Evolutionary conservation across 2,329 filamentous ascomycete genomes (phyloP), one percentile per base, ranked within the genome.

Genomic region (Fusarium sulawesiense): DNA sequence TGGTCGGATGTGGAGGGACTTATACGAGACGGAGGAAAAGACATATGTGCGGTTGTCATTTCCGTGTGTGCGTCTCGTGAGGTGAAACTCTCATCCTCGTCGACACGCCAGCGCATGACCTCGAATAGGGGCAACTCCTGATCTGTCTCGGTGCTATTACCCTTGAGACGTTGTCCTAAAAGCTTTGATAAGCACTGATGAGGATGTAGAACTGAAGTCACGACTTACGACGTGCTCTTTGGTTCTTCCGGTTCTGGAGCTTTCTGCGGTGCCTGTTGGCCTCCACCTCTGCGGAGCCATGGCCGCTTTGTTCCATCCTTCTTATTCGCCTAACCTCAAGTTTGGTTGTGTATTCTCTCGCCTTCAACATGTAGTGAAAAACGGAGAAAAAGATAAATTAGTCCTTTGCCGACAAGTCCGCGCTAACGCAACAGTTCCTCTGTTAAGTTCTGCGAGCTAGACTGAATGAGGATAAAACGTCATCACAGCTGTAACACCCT

Each of bases 151-250:
- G 21, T 18, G 11, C 4, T 12, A 20, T 37, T 30, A 4, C 48
- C 23, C 12, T 59, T 59, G 1, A 59, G 18, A 13, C 49, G 41
- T 59, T 59, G 49, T 30, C 56, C 56, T 59, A 6, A 6, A 10
- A 0, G 2, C 3, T 6, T 30, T 10, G 4, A 34, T 46, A 6
- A 59, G 49, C n/a, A 37, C 9, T 1, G n/a, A 8, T 4, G 1
- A 8, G 9, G 13, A 53, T 7, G 18, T 29, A 12, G 12, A 11
- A 29, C 18, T 16, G 12, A 16, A 2, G 14, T 14, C 9, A 7
- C 1, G 12, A 56, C 56, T 59, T 16, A 59, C 49, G 49, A 7
- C 41, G 49, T 8, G 56, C 49, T 56, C 56, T 59, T 12, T 59
- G 56, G 23, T 59, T 59, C 37, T 45, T 59, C n/a, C 49, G 27